Conservation (phyloP, 2,329 filamentous ascomycete species). For the Claviceps humidiphila region DNA sequence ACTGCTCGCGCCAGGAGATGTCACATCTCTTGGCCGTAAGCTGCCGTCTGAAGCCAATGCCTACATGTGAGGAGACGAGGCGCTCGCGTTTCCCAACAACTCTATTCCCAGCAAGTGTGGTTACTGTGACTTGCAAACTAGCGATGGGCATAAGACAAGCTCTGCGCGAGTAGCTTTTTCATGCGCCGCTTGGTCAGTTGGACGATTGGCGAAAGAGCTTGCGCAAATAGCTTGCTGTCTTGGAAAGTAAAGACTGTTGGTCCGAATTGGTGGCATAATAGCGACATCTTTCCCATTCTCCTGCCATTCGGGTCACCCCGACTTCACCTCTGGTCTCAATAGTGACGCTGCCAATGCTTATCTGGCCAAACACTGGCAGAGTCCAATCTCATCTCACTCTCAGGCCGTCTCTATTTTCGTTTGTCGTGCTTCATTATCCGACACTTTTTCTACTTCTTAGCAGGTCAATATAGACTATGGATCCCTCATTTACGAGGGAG, state of each 20-base stretch:
- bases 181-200: neutral
- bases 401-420: neutral
- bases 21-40: neutral
- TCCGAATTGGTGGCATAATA: conserved; percentile 6
- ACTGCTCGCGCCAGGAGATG: conserved; percentile 4
- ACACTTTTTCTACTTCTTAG: neutral
- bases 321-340: neutral
- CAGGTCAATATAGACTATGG: conserved; percentile 1
- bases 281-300: conserved; percentile 4
- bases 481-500: conserved; percentile 5
- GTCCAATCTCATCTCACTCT: neutral
- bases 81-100: neutral
- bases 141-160: neutral
- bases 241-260: conserved; percentile 1
- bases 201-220: conserved; percentile 1
- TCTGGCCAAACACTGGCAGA: neutral
- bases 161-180: neutral
- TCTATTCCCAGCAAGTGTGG: neutral
- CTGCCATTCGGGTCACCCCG: conserved; percentile 1
- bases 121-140: neutral
- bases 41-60: neutral
- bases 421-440: neutral
- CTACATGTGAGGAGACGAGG: conserved; percentile 1
- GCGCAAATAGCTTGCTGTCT: neutral
- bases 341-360: neutral